A percentile compares a stretch with the other conserved stretches of the same genome.
Conservation (phyloP, 805 yeast genomes). For the Hanseniaspora valbyensis region DNA sequence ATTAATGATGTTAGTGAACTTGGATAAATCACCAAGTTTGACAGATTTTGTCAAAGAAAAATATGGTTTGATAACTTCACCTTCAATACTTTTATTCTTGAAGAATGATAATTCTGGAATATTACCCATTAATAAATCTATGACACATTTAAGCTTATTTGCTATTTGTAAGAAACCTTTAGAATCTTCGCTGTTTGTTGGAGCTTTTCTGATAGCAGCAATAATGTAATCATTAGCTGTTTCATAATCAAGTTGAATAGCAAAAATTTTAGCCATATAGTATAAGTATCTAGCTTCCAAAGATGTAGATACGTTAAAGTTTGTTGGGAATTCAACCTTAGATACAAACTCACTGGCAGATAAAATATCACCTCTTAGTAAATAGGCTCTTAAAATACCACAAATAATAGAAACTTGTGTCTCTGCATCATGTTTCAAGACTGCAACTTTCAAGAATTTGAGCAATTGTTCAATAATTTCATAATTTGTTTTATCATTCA, state of each 20-base stretch:
- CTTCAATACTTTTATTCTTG: conserved; percentile 47
- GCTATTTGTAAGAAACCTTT: conserved; percentile 83
- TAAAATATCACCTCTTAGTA: conserved; percentile 65
- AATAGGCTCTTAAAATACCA: conserved; percentile 69
- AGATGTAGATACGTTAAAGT: conserved; percentile 65
- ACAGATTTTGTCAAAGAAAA: conserved; percentile 84
- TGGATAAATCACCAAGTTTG: conserved; percentile 74
- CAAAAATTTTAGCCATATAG: conserved; percentile 79
- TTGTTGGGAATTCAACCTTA: conserved; percentile 70
- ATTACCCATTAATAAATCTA: conserved; percentile 92
- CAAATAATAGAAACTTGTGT: conserved; percentile 81
- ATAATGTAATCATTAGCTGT: conserved; percentile 80
- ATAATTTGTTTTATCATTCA: conserved; percentile 30
- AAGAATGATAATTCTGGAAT: conserved; percentile 82
- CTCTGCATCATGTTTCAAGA: conserved; percentile 84
- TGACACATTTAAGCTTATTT: conserved; percentile 72
- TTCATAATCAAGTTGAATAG: conserved; percentile 86
- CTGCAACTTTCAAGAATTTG: conserved; percentile 70
- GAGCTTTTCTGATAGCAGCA: conserved; percentile 93
- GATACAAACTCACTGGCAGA: conserved; percentile 84
- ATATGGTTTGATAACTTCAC: conserved; percentile 60
- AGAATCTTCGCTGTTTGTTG: conserved; percentile 67
- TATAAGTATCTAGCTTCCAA: conserved; percentile 84
- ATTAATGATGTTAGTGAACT: conserved; percentile 60
- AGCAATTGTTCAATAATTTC: conserved; percentile 56